Conservation (phyloP, 73 alveolate species). For the Symbiodinium pilosum region DNA sequence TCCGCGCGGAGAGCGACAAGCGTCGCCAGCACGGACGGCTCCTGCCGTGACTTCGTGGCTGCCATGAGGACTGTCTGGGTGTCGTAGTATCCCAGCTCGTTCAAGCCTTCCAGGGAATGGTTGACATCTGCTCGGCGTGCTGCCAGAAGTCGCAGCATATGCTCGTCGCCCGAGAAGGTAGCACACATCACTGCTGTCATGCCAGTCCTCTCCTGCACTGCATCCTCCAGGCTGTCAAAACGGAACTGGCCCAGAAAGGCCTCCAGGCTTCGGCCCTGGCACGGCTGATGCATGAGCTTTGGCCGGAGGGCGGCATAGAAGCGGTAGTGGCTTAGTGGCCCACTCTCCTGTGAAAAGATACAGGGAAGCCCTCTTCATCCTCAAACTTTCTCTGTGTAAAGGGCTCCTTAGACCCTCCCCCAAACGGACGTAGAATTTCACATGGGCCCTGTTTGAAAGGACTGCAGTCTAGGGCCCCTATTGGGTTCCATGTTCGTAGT, state of each 20-base stretch:
- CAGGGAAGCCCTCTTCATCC: too few relatives aligned
- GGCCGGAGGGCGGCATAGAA: not conserved
- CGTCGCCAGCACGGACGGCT: conserved; percentile 36
- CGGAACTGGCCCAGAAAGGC: not conserved
- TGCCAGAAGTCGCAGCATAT: not conserved
- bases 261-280: not conserved
- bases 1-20: conserved; percentile 22
- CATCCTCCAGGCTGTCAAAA: not conserved
- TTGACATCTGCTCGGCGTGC: not conserved
- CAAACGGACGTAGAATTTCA: too few relatives aligned
- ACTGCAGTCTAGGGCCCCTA: too few relatives aligned
- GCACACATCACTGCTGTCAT: conserved; percentile 1
- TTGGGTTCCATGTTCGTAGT: too few relatives aligned
- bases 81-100: conserved; percentile 59
- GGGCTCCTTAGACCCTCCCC: too few relatives aligned
- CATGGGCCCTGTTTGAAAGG: too few relatives aligned
- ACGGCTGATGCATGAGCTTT: not conserved
- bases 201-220: not conserved
- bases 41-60: conserved; percentile 18
- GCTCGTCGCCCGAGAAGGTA: not conserved
- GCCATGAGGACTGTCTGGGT: conserved; percentile 65
- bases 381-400: too few relatives aligned
- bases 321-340: not conserved
- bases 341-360: too few relatives aligned
- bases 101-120: not conserved